Percentiles rank a stretch among this genome's conserved stretches.
These are phyloP conservation scores for Sporothrix brunneoviolacea DNA, from an alignment of 2,329 filamentous ascomycete species.

Conservation along the genomic window DNA sequence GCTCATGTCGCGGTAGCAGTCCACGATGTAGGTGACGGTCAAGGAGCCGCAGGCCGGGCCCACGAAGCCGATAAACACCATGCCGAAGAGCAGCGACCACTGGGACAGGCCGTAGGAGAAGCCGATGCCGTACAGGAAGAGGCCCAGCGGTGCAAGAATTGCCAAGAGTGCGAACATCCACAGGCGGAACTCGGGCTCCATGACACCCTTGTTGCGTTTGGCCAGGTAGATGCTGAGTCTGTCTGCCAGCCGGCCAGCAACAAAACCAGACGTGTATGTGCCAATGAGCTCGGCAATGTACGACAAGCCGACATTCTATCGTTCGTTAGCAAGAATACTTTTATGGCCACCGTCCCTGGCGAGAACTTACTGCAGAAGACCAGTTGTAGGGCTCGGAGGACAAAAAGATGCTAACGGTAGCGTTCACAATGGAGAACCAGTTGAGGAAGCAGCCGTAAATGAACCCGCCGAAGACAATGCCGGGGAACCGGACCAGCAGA, in stretches of 20 bases:
- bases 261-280: slow-evolving; percentile 18
- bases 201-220: slow-evolving; percentile 33
- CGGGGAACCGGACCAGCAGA: slow-evolving; percentile 10
- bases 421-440: slow-evolving; percentile 23
- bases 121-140: slow-evolving; percentile 5
- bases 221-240: slow-evolving; percentile 25
- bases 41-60: slow-evolving; percentile 2
- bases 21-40: not conserved
- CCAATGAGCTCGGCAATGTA: slow-evolving; percentile 5
- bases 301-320: slow-evolving; percentile 2
- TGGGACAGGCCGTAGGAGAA: not conserved
- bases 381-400: slow-evolving; percentile 19
- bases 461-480: slow-evolving; percentile 17
- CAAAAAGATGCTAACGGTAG: slow-evolving; percentile 18
- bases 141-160: not conserved
- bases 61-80: not conserved
- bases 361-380: no score
- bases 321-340: no score
- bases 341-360: no score
- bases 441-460: slow-evolving; percentile 21
- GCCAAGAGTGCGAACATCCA: slow-evolving; percentile 21
- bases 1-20: slow-evolving; percentile 1
- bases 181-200: slow-evolving; percentile 24
- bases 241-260: slow-evolving; percentile 20
- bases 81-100: slow-evolving; percentile 1